These are phyloP conservation scores for Termitomyces sp. DNA, from an alignment of 768 basidiomycete genomes.

Conservation along the genomic window DNA sequence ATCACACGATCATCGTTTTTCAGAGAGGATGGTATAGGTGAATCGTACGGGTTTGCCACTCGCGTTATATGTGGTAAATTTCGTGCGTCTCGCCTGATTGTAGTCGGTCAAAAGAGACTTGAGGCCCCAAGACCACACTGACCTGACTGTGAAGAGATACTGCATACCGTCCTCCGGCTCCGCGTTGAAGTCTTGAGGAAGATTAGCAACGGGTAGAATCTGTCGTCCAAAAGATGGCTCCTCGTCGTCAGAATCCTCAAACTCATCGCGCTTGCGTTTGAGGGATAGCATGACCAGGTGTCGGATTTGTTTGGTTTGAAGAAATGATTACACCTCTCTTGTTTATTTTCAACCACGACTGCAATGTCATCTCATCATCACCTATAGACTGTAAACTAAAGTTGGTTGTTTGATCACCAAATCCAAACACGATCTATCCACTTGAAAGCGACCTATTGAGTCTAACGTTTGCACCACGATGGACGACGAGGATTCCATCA, in stretches of 20 bases:
- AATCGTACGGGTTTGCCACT: constrained; percentile 66
- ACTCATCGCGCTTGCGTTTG: constrained; percentile 57
- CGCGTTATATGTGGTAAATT: constrained; percentile 61
- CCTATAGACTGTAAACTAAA: not conserved
- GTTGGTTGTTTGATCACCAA: not conserved
- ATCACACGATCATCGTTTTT: constrained; percentile 19
- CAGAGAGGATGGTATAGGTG: constrained; percentile 21
- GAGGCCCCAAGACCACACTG: constrained; percentile 12
- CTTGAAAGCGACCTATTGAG: not conserved
- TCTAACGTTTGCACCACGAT: constrained; percentile 8
- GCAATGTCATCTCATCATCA: not conserved
- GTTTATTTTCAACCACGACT: not conserved
- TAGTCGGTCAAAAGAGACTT: constrained; percentile 1
- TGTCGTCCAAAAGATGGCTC: constrained; percentile 63
- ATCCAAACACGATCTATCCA: not conserved
- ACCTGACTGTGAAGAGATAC: constrained; percentile 83
- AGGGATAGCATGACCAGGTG: constrained; percentile 21
- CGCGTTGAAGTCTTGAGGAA: constrained; percentile 65
- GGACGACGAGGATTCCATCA: constrained; percentile 54
- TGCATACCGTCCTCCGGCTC: constrained; percentile 71
- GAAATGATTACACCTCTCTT: not conserved
- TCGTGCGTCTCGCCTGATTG: constrained; percentile 65
- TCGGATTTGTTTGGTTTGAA: not conserved
- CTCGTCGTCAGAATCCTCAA: constrained; percentile 55
- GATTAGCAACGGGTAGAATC: constrained; percentile 76